Conservation (phyloP, 2,329 filamentous ascomycete genomes). For the Westerdykella aurantiaca region DNA sequence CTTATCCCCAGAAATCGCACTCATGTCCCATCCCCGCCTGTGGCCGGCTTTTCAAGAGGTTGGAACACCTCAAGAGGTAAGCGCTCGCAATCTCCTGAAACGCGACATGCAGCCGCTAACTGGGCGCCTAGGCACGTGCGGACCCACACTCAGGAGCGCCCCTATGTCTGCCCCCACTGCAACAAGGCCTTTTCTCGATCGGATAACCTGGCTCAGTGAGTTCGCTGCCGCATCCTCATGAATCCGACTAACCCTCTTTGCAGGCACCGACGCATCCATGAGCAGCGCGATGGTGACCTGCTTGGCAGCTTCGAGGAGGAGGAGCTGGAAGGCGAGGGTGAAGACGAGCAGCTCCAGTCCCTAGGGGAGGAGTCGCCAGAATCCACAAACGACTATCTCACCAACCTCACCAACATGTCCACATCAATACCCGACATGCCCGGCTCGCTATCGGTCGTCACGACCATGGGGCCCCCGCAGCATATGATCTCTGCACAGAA, state of each 20-base stretch:
- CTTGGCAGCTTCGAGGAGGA: conserved; percentile 68
- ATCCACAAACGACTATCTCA: conserved; percentile 58
- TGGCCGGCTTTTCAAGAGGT: conserved; percentile 93
- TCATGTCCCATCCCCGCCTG: conserved; percentile 99
- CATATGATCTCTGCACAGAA: conserved; percentile 42
- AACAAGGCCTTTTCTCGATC: conserved; percentile 98
- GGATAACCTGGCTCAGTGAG: conserved; percentile 97
- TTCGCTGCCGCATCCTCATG: conserved; percentile 8
- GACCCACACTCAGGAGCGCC: conserved; percentile 98
- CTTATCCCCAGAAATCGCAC: conserved; percentile 96
- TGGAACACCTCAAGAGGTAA: conserved; percentile 99
- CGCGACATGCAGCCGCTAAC: conserved; percentile 46
- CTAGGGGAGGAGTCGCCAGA: conserved; percentile 73
- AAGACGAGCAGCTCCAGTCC: conserved; percentile 77
- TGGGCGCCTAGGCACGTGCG: conserved; percentile 77
- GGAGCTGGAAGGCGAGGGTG: conserved; percentile 81
- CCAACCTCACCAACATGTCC: conserved; percentile 22
- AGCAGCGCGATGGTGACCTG: conserved; percentile 61
- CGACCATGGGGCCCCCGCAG: conserved; percentile 40
- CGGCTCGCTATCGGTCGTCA: conserved; percentile 31
- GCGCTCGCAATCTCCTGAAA: conserved; percentile 42
- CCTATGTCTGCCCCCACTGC: conserved; percentile 95
- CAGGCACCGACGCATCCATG: conserved; percentile 74
- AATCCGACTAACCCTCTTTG: conserved; percentile 35
- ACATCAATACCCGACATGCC: conserved; percentile 32